These are phyloP conservation scores for Trichoderma hamatum DNA, from an alignment of 2,329 filamentous ascomycete species.

Conservation along the genomic window DNA sequence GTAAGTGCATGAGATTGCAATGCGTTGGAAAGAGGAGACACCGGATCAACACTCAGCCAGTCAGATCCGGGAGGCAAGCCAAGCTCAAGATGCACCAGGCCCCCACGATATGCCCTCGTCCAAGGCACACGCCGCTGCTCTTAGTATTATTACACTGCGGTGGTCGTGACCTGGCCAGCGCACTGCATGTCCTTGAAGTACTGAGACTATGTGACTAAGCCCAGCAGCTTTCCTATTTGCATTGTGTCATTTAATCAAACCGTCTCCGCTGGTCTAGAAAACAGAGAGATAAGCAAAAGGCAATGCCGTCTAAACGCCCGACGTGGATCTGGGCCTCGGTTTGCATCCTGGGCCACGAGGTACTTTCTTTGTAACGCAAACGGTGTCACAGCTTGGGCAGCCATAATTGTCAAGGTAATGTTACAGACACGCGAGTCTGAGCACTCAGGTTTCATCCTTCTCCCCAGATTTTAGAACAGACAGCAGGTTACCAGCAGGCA, in stretches of 20 bases:
- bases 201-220: background rate
- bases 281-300: background rate
- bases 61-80: background rate
- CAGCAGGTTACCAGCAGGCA: background rate
- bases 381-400: constrained; percentile 23
- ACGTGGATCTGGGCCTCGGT: background rate
- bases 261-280: background rate
- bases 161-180: background rate
- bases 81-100: constrained; percentile 4
- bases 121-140: background rate
- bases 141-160: background rate
- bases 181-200: background rate
- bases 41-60: constrained; percentile 1
- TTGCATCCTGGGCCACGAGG: background rate
- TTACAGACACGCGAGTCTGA: constrained; percentile 18
- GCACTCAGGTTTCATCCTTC: constrained; percentile 7
- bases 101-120: background rate
- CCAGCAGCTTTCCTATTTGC: background rate
- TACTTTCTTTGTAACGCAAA: constrained; percentile 5
- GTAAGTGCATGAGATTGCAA: constrained; percentile 35
- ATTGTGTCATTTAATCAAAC: background rate
- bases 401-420: constrained; percentile 21
- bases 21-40: constrained; percentile 16
- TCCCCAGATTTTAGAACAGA: background rate
- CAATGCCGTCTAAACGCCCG: background rate